Evolutionary conservation across 495 filamentous ascomycete species (phyloP), one percentile per base, ranked within the genome.

Genomic region (Aspergillus cavernicola): DNA sequence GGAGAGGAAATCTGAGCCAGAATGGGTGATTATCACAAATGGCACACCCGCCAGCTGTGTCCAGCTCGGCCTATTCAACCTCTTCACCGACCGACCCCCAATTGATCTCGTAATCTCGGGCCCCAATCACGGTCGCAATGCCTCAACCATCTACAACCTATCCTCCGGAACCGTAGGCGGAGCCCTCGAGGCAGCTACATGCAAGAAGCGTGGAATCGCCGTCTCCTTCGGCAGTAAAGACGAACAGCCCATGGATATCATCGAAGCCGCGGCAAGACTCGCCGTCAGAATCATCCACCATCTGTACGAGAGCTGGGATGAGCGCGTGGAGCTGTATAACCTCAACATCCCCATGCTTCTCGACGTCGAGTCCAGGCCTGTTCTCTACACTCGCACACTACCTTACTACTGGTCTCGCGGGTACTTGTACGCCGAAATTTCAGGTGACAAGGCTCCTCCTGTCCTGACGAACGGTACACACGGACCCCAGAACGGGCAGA

Each of bases 61-160:
- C 32, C 92, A 95, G 74, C 88, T 96, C 53, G 95, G 89, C 11
- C 77, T 93, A n/a, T 84, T 85, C 71, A 88, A 87, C 71, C 90
- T 89, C 74, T 96, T 95, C 75, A 68, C 79, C 29, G 82, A 87
- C 56, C 80, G 82, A 22, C 84, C 81, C 5, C 80, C 80, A 10
- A 74, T 97, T 50, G 91, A 97, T 66, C 78, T 97, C 2, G 91
- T 97, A 1, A 81, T 98, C 22, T 86, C 80, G 6, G 93, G 93
- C 5, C 93, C 93, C 2, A 98, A 98, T 61, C 96, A 96, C 70
- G 93, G 93, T 19, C 77, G 92, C 45, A 98, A 98, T 69, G 89
- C 89, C 13, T 96, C 92, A 0, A 90, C 93, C 0, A 82, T 96
- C 37, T 97, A 97, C 67, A 87, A 87, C 32, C 74, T 98, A 23